Evolutionary conservation across 768 basidiomycete genomes (phyloP).

Genomic region (Suillus sp.): DNA sequence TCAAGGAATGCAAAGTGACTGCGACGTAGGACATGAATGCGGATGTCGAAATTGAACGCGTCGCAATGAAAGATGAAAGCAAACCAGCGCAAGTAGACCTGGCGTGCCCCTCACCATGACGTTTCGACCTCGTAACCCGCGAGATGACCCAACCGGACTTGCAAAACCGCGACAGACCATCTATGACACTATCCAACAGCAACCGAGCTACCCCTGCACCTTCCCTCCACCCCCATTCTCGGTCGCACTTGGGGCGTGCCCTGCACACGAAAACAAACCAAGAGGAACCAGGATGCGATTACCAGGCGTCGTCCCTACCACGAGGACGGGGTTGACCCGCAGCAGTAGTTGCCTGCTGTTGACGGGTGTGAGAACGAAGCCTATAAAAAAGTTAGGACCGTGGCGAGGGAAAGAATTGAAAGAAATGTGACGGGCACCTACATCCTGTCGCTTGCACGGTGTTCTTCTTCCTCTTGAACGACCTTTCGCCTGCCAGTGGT

Average conservation of each 20-base stretch:
- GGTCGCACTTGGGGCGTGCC: conserved; percentile 48
- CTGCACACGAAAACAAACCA: conserved; percentile 35
- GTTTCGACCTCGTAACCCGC: conserved; percentile 19
- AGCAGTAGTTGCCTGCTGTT: conserved; percentile 63
- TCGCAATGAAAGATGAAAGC: conserved; percentile 19
- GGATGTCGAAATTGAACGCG: conserved; percentile 20
- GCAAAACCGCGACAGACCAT: conserved; percentile 36
- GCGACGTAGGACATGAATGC: conserved; percentile 18
- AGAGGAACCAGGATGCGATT: conserved; percentile 27
- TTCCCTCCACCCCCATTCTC: conserved; percentile 43
- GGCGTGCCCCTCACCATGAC: conserved; percentile 28
- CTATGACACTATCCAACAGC: conserved; percentile 37
- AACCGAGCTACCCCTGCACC: conserved; percentile 37
- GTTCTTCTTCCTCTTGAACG: conserved; percentile 84
- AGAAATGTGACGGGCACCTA: conserved; percentile 45
- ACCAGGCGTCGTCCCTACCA: conserved; percentile 52
- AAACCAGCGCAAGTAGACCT: conserved; percentile 17
- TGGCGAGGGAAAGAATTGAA: conserved; percentile 17
- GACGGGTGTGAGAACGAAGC: conserved; percentile 86
- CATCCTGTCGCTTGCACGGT: conserved; percentile 81
- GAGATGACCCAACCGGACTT: conserved; percentile 19
- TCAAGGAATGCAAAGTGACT: conserved; percentile 22
- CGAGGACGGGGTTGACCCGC: conserved; percentile 48
- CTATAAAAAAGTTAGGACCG: conserved; percentile 39
- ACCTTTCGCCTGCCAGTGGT: conserved; percentile 73